Evolutionary conservation across 73 alveolate species (phyloP).

Genomic region (Chromera velia): DNA sequence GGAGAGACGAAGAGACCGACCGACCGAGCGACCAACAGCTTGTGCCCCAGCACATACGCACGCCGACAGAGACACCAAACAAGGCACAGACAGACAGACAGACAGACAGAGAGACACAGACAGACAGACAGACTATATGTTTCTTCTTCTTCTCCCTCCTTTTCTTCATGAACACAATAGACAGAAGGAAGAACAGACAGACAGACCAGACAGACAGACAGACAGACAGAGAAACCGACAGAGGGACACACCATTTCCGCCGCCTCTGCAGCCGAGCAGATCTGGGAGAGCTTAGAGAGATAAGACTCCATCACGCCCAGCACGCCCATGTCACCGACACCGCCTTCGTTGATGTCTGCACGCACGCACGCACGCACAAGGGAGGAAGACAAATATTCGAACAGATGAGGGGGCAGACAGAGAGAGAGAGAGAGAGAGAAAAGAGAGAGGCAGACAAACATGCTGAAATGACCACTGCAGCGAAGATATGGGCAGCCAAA

Average conservation of each 20-base stretch:
- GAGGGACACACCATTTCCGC: slow-evolving; percentile 70
- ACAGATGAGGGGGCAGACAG: not conserved
- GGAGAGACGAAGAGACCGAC: no score
- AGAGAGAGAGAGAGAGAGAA: no score
- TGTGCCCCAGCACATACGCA: no score
- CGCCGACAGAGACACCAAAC: not conserved
- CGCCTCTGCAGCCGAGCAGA: slow-evolving; percentile 66
- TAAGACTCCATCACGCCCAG: slow-evolving; percentile 57
- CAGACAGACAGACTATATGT: not conserved
- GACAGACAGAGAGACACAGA: not conserved
- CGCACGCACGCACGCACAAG: slow-evolving; percentile 48
- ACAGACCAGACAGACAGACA: no score
- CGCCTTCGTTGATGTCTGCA: slow-evolving; percentile 70
- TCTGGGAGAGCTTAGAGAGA: slow-evolving; percentile 59
- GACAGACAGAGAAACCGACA: no score
- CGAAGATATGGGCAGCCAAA: no score
- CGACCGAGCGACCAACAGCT: no score
- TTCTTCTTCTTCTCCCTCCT: not conserved
- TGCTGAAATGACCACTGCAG: no score
- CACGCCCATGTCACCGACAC: slow-evolving; percentile 71
- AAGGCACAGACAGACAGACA: not conserved
- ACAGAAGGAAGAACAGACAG: no score
- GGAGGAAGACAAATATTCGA: not conserved
- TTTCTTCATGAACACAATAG: no score
- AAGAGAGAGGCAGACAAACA: no score